phyloP scores from a whole-genome alignment of 352 stramenopile species.

The Phytophthora kernoviae region DNA sequence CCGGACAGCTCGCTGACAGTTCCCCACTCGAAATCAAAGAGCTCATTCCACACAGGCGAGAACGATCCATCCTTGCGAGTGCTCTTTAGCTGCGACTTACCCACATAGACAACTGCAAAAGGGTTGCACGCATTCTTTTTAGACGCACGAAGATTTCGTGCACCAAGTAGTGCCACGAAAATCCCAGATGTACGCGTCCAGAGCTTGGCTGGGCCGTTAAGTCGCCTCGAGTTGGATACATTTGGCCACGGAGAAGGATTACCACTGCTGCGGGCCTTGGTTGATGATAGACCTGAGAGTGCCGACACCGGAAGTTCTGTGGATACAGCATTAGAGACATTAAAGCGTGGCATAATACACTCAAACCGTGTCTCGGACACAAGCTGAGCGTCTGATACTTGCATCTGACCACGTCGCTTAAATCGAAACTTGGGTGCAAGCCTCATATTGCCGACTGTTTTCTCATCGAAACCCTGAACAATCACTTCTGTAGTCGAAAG shows the following conservation, averaged over 20 bases:
- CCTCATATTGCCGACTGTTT: conserved; percentile 42
- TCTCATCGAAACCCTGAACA: conserved; percentile 71
- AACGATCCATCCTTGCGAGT: conserved; percentile 72
- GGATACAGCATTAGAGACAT: conserved; percentile 49
- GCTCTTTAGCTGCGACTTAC: conserved; percentile 62
- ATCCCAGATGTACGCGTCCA: conserved; percentile 59
- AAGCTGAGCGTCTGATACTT: conserved; percentile 56
- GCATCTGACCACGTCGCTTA: conserved; percentile 74
- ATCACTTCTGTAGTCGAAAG: conserved; percentile 56
- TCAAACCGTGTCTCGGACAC: conserved; percentile 53
- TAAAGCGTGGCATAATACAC: conserved; percentile 65
- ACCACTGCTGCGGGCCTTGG: conserved; percentile 7
- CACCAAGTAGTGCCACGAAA: conserved; percentile 55
- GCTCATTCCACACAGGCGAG: conserved; percentile 73
- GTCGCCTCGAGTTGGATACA: conserved; percentile 8
- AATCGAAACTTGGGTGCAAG: conserved; percentile 62
- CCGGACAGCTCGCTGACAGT: conserved; percentile 8
- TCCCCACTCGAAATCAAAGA: conserved; percentile 79
- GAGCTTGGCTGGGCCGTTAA: conserved; percentile 35
- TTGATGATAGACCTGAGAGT: conserved; percentile 12
- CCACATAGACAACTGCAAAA: conserved; percentile 65
- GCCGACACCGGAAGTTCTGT: conserved; percentile 32
- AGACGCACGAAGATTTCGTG: conserved; percentile 48
- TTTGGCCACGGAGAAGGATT: conserved; percentile 5
- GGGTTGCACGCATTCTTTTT: conserved; percentile 81